Base-by-base conservation (phyloP, 768 basidiomycete genomes). In the Boletus insuetus region DNA sequence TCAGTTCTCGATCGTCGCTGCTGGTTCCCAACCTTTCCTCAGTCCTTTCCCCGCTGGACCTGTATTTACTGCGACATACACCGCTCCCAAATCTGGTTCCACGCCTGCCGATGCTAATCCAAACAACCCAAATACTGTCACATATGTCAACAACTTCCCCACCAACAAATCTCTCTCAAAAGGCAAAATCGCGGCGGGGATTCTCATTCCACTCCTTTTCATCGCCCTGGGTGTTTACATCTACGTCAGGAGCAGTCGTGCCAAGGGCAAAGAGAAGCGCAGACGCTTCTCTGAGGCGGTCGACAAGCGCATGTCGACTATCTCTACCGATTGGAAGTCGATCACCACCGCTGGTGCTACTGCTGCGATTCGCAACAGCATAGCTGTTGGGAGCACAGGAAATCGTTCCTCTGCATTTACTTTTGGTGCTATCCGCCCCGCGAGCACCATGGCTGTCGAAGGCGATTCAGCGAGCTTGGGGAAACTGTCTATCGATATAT, bases 251-350 rank as follows among this genome's bases (percentile, higher is more conserved):
- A 71, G 74, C 54, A 80, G 70, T 48, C 82, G 90, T 55, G 63
- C 69, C 31, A 79, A 71, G 58, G 75, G 76, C 47, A 73, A 72
- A 53, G 75, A 79, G 29, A 78, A 86, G 67, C 77, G 81, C 64
- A 78, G 74, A 68, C 76, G 77, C 20, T 93, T 82, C 77, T 83
- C 79, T 39, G 78, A 84, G 66, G 80, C 76, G 11, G 69, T 93
- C 68, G 90, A 93, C 74, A 84, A 83, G 69, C 86, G 90, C 69
- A 91, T 93, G 90, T 86, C 84, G 3, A 88, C 86, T 46, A 89
- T 91, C 60, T 85, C 84, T 7, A 73, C 79, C 19, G 87, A 91
- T 64, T 92, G 90, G 90, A 86, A 85, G 68, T 77, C 79, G 42
- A 83, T 91, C 61, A 82, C 85, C 9, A 74, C 77, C 6, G 84